These are phyloP conservation scores for Mallotus repandus DNA, from an alignment of 441 rosid genomes.

Conservation along the genomic window DNA sequence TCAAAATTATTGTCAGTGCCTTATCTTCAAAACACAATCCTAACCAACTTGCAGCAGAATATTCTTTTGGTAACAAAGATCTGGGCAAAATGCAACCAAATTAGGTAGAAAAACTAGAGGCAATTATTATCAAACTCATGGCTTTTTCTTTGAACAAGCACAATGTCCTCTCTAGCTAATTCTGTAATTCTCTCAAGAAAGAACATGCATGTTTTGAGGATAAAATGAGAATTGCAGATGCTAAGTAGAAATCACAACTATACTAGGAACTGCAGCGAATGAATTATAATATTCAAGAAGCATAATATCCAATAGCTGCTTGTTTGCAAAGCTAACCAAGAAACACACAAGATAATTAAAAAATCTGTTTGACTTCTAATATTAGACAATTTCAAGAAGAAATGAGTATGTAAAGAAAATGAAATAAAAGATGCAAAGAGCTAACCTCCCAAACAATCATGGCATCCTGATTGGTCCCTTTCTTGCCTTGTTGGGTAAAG, in stretches of 20 bases:
- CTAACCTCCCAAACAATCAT: slow-evolving; percentile 99
- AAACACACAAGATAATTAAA: slow-evolving; percentile 1
- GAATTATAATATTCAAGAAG: slow-evolving; percentile 2
- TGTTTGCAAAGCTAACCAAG: slow-evolving; percentile 9
- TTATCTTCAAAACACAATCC: too few species aligned
- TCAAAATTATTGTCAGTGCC: too few species aligned
- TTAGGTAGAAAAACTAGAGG: neutral
- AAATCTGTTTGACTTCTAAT: neutral
- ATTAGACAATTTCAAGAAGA: slow-evolving; percentile 10
- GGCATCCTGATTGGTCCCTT: slow-evolving; percentile 98
- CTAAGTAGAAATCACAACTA: neutral
- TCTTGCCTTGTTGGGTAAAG: slow-evolving; percentile 92
- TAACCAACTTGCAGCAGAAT: slow-evolving; percentile 9
- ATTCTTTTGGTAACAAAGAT: neutral
- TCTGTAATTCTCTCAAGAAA: neutral
- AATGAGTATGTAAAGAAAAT: slow-evolving; percentile 1
- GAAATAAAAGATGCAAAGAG: slow-evolving; percentile 14
- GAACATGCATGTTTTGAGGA: too few species aligned
- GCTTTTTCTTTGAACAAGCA: neutral
- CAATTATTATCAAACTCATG: neutral
- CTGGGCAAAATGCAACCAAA: neutral
- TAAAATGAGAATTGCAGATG: neutral
- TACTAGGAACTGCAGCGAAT: neutral
- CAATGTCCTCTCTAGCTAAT: neutral
- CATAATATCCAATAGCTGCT: slow-evolving; percentile 5